These are phyloP conservation scores for Botrytis byssoidea DNA, from an alignment of 2,329 filamentous ascomycete species.

Conservation along the genomic window DNA sequence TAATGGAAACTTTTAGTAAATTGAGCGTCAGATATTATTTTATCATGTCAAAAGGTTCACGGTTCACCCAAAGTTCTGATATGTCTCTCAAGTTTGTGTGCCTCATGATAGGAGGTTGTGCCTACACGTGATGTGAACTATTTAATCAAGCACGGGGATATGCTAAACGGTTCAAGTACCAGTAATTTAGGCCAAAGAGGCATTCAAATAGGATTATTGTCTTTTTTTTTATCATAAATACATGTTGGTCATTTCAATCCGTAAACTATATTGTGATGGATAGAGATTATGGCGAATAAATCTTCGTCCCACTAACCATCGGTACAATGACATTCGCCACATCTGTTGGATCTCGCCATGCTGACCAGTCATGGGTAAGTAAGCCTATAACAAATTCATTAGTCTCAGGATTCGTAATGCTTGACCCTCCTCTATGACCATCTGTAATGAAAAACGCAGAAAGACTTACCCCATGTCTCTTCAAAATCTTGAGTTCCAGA, in stretches of 20 bases:
- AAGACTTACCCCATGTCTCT: slow-evolving; percentile 55
- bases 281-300: slow-evolving; percentile 2
- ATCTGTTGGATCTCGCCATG: slow-evolving; percentile 14
- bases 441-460: not conserved
- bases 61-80: too few relatives aligned
- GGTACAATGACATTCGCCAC: not conserved
- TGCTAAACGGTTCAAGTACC: too few relatives aligned
- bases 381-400: slow-evolving; percentile 1
- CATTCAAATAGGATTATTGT: not conserved
- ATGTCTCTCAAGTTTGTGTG: too few relatives aligned
- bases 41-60: not conserved
- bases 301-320: slow-evolving; percentile 19
- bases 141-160: too few relatives aligned
- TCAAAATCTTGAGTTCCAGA: slow-evolving; percentile 54
- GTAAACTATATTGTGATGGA: not conserved
- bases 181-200: too few relatives aligned
- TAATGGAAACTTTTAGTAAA: not conserved
- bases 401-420: not conserved
- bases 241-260: not conserved
- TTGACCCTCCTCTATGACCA: not conserved
- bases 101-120: too few relatives aligned
- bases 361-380: slow-evolving; percentile 17
- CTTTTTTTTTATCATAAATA: too few relatives aligned
- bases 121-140: too few relatives aligned
- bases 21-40: not conserved